Conservation (phyloP, 495 filamentous ascomycete genomes). For the Zalerion maritima region DNA sequence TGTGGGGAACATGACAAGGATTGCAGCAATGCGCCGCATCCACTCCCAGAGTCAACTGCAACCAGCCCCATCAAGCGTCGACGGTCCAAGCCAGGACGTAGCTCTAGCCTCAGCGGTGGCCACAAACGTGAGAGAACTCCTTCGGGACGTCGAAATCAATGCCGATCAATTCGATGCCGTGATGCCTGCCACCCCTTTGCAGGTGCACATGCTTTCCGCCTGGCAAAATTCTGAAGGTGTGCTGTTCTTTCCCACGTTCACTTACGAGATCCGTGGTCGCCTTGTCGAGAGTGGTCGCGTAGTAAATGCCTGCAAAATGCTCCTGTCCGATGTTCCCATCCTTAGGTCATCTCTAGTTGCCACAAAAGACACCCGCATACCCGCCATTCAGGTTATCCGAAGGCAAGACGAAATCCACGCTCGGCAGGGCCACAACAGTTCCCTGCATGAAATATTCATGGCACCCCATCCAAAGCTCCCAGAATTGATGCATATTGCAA, state of each 20-base stretch:
- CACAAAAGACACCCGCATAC: constrained; percentile 24
- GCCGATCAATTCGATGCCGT: constrained; percentile 34
- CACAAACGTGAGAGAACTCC: too few relatives aligned
- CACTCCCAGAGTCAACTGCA: background rate
- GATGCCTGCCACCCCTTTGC: constrained; percentile 52
- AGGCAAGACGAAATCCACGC: constrained; percentile 11
- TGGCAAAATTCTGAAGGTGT: constrained; percentile 50
- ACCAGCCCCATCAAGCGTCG: background rate
- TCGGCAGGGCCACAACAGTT: background rate
- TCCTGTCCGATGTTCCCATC: constrained; percentile 39
- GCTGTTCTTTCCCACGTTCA: constrained; percentile 50
- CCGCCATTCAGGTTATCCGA: constrained; percentile 40
- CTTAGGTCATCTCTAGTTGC: constrained; percentile 48
- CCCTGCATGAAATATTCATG: constrained; percentile 3
- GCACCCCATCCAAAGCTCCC: constrained; percentile 7
- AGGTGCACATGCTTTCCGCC: constrained; percentile 51
- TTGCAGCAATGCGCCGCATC: too few relatives aligned
- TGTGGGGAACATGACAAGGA: constrained; percentile 24
- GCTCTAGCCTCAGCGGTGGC: too few relatives aligned
- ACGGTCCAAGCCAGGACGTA: too few relatives aligned
- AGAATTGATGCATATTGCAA: constrained; percentile 3
- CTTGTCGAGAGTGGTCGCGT: constrained; percentile 22
- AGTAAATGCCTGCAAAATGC: constrained; percentile 40
- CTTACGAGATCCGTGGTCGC: constrained; percentile 26
- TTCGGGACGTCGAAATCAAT: constrained; percentile 11